These are phyloP conservation scores for Pistacia vera DNA, from an alignment of 345 rosid species.

Conservation along the genomic window DNA sequence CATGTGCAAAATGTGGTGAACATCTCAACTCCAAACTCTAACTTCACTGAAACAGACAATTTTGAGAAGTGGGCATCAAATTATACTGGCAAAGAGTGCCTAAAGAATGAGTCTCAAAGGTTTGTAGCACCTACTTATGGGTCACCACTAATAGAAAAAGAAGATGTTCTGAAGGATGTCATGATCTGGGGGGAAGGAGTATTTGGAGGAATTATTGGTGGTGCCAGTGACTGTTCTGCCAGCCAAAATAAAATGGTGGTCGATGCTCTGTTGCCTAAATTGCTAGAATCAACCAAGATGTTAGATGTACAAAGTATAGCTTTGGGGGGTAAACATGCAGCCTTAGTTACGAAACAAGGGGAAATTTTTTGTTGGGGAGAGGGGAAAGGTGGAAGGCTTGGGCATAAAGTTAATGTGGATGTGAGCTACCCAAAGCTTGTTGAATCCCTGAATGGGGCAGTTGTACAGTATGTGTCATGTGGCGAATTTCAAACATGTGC, in stretches of 20 bases:
- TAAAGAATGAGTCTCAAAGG: conserved; percentile 42
- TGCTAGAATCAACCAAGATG: conserved; percentile 63
- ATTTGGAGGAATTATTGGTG: conserved; percentile 46
- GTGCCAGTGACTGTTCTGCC: conserved; percentile 26
- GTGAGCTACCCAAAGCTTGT: conserved; percentile 57
- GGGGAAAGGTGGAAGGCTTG: conserved; percentile 67
- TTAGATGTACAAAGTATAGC: conserved; percentile 61
- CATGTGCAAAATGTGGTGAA: conserved; percentile 33
- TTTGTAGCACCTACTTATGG: conserved; percentile 27
- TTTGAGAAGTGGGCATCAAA: conserved; percentile 36
- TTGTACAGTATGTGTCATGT: conserved; percentile 53
- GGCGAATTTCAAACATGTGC: conserved; percentile 80
- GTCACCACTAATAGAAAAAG: conserved; percentile 35
- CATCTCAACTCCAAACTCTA: conserved; percentile 27
- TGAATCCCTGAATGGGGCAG: conserved; percentile 51
- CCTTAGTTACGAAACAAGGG: conserved; percentile 68
- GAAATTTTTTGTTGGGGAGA: conserved; percentile 91
- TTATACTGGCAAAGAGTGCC: conserved; percentile 34
- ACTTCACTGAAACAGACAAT: conserved; percentile 39
- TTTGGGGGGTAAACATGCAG: conserved; percentile 70
- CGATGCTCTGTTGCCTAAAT: conserved; percentile 54
- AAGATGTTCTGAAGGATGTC: conserved; percentile 62
- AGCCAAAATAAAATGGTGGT: conserved; percentile 18
- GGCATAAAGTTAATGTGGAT: conserved; percentile 60
- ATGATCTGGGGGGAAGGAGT: conserved; percentile 81